These are phyloP conservation scores for Saccharomycopsis sp. DNA, from an alignment of 805 yeast genomes.

Conservation along the genomic window DNA sequence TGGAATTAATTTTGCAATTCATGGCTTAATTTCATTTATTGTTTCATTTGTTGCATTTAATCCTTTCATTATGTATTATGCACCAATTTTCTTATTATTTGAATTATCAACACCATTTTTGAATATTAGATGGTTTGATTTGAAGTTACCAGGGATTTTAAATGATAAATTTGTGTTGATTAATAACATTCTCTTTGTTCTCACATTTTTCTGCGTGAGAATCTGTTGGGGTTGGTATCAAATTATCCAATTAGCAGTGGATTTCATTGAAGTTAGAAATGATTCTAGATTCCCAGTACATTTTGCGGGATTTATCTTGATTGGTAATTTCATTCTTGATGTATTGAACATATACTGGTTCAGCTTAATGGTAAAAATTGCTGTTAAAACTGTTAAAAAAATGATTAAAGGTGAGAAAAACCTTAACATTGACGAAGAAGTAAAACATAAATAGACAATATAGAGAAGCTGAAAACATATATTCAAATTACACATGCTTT, in stretches of 20 bases:
- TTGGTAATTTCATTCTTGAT: constrained; percentile 54
- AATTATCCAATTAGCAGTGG: constrained; percentile 41
- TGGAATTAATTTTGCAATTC: constrained; percentile 65
- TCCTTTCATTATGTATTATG: constrained; percentile 72
- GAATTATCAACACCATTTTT: constrained; percentile 88
- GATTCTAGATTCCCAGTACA: constrained; percentile 38
- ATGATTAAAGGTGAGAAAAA: constrained; percentile 24
- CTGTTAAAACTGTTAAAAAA: constrained; percentile 37
- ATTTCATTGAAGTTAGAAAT: constrained; percentile 37
- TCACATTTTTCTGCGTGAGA: constrained; percentile 63
- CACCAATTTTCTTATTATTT: constrained; percentile 71
- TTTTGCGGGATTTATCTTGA: constrained; percentile 31
- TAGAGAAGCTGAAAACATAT: no score
- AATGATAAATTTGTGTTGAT: constrained; percentile 41
- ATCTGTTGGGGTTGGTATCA: constrained; percentile 79
- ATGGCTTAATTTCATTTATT: constrained; percentile 68
- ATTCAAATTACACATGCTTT: no score
- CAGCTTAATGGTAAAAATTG: constrained; percentile 63
- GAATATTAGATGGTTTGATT: constrained; percentile 80
- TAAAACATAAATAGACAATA: no score
- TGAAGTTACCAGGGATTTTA: constrained; percentile 59
- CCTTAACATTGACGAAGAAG: constrained; percentile 19
- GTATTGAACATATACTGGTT: constrained; percentile 74
- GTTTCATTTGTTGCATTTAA: constrained; percentile 59
- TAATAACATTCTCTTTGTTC: constrained; percentile 62